phyloP scores from a whole-genome alignment of 2,329 filamentous ascomycete genomes.

The Diaporthe australafricana region DNA sequence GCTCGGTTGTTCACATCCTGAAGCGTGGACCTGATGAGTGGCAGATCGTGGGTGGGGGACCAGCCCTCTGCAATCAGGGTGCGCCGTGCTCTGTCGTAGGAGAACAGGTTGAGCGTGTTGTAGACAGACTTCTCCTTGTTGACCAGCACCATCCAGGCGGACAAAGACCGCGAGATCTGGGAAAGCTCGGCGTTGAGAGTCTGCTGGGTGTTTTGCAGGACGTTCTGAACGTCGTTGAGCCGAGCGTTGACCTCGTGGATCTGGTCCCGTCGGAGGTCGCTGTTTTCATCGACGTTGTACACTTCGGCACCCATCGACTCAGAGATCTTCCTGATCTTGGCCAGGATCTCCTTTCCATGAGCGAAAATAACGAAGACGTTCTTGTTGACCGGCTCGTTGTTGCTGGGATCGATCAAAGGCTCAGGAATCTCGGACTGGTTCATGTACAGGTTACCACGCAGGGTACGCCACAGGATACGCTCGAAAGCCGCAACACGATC shows the following conservation, averaged over 20 bases:
- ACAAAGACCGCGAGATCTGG: slow-evolving; percentile 91
- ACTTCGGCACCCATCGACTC: slow-evolving; percentile 96
- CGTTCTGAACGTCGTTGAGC: slow-evolving; percentile 89
- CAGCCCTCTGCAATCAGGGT: slow-evolving; percentile 98
- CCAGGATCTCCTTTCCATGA: slow-evolving; percentile 96
- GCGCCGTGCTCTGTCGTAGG: slow-evolving; percentile 94
- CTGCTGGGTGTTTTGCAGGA: slow-evolving; percentile 93
- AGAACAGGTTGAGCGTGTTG: slow-evolving; percentile 94
- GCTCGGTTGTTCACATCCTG: slow-evolving; percentile 97
- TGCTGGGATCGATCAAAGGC: slow-evolving; percentile 89
- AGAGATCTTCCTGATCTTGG: slow-evolving; percentile 99
- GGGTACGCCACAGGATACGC: slow-evolving; percentile 95
- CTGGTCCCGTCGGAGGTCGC: slow-evolving; percentile 93
- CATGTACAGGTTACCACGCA: slow-evolving; percentile 99
- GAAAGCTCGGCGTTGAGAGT: slow-evolving; percentile 93
- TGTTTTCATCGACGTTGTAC: slow-evolving; percentile 98
- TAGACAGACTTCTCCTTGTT: slow-evolving; percentile 99
- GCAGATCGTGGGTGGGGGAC: slow-evolving; percentile 92
- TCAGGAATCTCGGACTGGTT: slow-evolving; percentile 99
- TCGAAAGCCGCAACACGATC: slow-evolving; percentile 96
- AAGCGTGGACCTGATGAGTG: slow-evolving; percentile 90
- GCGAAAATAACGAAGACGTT: slow-evolving; percentile 99
- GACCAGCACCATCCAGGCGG: slow-evolving; percentile 97
- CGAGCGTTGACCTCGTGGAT: slow-evolving; percentile 97
- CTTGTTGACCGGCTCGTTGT: slow-evolving; percentile 93